These are phyloP conservation scores for Penicillium arizonense DNA, from an alignment of 495 filamentous ascomycete genomes.

Conservation along the genomic window DNA sequence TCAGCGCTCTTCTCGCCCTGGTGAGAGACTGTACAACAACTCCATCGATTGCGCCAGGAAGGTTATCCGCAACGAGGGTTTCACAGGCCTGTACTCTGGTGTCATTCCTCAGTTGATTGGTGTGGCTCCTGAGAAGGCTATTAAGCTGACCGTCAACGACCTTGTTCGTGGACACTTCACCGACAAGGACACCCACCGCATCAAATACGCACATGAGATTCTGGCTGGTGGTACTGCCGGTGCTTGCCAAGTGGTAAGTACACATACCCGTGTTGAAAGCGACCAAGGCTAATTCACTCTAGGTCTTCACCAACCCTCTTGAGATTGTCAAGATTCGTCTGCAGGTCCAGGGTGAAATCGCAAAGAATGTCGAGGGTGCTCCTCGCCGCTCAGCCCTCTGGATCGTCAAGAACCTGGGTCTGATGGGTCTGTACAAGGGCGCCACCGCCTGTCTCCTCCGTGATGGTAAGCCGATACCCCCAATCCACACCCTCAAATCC, in stretches of 20 bases:
- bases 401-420: slow-evolving; percentile 93
- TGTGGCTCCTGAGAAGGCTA: slow-evolving; percentile 97
- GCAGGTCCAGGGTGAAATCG: slow-evolving; percentile 94
- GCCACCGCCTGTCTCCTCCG: slow-evolving; percentile 94
- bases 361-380: slow-evolving; percentile 79
- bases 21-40: slow-evolving; percentile 92
- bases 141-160: slow-evolving; percentile 98
- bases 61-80: slow-evolving; percentile 89
- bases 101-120: slow-evolving; percentile 93
- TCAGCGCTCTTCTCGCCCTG: slow-evolving; percentile 76
- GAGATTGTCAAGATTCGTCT: slow-evolving; percentile 99
- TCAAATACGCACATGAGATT: slow-evolving; percentile 70
- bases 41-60: slow-evolving; percentile 90
- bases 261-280: not conserved
- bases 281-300: not conserved
- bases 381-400: slow-evolving; percentile 90
- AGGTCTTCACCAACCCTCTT: slow-evolving; percentile 95
- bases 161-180: slow-evolving; percentile 75
- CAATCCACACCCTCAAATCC: no score
- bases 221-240: slow-evolving; percentile 88
- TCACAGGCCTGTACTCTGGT: slow-evolving; percentile 87
- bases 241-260: slow-evolving; percentile 91
- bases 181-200: slow-evolving; percentile 72
- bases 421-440: slow-evolving; percentile 96
- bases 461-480: slow-evolving; percentile 49